Percentiles rank a stretch among this genome's conserved stretches.
Evolutionary conservation across 1,284 basidiomycete species (phyloP).

Genomic region (Cystobasidium sp.): DNA sequence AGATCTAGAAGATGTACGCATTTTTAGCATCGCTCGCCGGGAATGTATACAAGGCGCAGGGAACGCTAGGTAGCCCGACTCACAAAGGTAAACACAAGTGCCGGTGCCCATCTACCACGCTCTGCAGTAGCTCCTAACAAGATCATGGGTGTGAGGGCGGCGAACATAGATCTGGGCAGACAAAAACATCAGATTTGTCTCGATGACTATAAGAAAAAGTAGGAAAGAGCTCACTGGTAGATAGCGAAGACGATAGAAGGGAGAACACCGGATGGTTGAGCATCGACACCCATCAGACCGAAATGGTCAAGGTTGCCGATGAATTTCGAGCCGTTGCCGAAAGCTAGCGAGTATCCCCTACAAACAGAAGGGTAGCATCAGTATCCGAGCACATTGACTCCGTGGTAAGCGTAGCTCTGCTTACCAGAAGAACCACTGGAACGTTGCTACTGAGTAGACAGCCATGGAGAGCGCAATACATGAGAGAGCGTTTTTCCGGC

Average conservation of each 20-base stretch:
- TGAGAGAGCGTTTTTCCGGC: constrained; percentile 87
- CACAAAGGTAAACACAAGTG: constrained; percentile 80
- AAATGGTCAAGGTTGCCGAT: constrained; percentile 73
- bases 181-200: neutral
- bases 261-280: constrained; percentile 63
- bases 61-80: neutral
- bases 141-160: constrained; percentile 68
- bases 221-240: constrained; percentile 64
- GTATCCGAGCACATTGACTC: neutral
- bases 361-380: constrained; percentile 47
- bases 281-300: constrained; percentile 70
- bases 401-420: too few species aligned
- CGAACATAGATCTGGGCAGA: constrained; percentile 69
- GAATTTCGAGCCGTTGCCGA: constrained; percentile 66
- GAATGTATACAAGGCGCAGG: too few species aligned
- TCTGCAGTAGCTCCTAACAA: constrained; percentile 81
- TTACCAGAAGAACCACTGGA: constrained; percentile 61
- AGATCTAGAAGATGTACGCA: constrained; percentile 13
- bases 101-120: constrained; percentile 81
- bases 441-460: constrained; percentile 72
- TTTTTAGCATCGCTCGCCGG: neutral
- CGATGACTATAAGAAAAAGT: neutral
- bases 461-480: constrained; percentile 88
- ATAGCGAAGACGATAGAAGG: constrained; percentile 78
- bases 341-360: constrained; percentile 55